Conservation (phyloP, 2,329 filamentous ascomycete species). For the Pseudogymnoascus sp. region DNA sequence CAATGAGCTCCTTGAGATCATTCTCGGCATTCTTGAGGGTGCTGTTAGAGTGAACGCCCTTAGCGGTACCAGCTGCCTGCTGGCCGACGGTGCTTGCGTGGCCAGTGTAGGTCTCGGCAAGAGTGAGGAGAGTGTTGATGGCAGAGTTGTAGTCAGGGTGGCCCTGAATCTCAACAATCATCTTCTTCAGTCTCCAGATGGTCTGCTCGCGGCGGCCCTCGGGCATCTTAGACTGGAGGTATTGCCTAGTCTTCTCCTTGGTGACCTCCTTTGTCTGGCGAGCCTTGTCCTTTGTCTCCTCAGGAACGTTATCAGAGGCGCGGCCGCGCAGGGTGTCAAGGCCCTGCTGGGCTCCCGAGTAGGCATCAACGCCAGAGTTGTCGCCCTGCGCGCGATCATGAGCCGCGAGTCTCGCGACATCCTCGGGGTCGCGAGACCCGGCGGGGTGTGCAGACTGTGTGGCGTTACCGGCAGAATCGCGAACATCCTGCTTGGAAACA, state of each 20-base stretch:
- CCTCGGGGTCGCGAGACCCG: slow-evolving; percentile 44
- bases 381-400: slow-evolving; percentile 39
- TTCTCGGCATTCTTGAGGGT: slow-evolving; percentile 64
- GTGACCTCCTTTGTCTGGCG: slow-evolving; percentile 41
- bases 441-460: slow-evolving; percentile 47
- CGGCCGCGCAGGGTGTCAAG: slow-evolving; percentile 43
- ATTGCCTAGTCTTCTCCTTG: slow-evolving; percentile 53
- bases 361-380: slow-evolving; percentile 42
- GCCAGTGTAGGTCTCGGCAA: slow-evolving; percentile 77
- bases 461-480: slow-evolving; percentile 51
- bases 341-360: slow-evolving; percentile 34
- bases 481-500: slow-evolving; percentile 45
- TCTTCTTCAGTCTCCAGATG: slow-evolving; percentile 92
- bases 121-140: slow-evolving; percentile 73
- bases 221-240: slow-evolving; percentile 79
- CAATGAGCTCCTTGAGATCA: slow-evolving; percentile 78
- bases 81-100: slow-evolving; percentile 60
- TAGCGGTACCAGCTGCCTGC: slow-evolving; percentile 58
- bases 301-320: slow-evolving; percentile 53
- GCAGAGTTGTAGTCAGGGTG: slow-evolving; percentile 89
- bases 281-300: slow-evolving; percentile 44
- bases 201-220: slow-evolving; percentile 87
- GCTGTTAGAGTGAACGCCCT: slow-evolving; percentile 59
- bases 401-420: slow-evolving; percentile 41
- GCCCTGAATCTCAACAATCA: slow-evolving; percentile 92